Evolutionary conservation across 129 eudicot species (phyloP).

Genomic region (Kitagawia praeruptora): DNA sequence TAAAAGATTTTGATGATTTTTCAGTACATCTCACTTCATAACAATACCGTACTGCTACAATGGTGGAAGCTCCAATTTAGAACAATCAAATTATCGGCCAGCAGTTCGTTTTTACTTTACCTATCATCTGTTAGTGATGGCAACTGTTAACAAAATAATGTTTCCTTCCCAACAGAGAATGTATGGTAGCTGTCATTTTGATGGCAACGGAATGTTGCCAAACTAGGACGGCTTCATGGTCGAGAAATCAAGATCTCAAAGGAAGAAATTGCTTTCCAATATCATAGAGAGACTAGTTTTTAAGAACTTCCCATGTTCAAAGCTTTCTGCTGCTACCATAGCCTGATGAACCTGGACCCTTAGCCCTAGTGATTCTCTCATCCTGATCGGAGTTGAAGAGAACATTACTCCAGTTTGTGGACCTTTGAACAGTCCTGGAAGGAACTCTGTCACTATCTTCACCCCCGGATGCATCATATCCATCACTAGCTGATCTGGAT

Average conservation of each 20-base stretch:
- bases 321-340: constrained; percentile 41
- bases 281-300: neutral
- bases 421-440: constrained; percentile 41
- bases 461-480: constrained; percentile 97
- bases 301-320: constrained; percentile 9
- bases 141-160: neutral
- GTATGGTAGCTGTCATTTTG: neutral
- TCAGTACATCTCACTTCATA: neutral
- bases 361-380: constrained; percentile 33
- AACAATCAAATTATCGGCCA: neutral
- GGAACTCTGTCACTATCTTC: constrained; percentile 96
- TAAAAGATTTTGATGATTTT: neutral
- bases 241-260: neutral
- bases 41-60: neutral
- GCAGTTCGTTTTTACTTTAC: neutral
- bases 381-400: constrained; percentile 53
- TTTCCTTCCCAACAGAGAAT: neutral
- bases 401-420: constrained; percentile 58
- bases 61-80: neutral
- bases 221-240: neutral
- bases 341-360: constrained; percentile 41
- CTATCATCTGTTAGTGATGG: neutral
- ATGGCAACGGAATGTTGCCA: neutral
- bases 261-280: neutral
- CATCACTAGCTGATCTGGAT: constrained; percentile 94